These are phyloP conservation scores for Kluyveromyces starmeri DNA, from an alignment of 805 yeast genomes.

Conservation along the genomic window DNA sequence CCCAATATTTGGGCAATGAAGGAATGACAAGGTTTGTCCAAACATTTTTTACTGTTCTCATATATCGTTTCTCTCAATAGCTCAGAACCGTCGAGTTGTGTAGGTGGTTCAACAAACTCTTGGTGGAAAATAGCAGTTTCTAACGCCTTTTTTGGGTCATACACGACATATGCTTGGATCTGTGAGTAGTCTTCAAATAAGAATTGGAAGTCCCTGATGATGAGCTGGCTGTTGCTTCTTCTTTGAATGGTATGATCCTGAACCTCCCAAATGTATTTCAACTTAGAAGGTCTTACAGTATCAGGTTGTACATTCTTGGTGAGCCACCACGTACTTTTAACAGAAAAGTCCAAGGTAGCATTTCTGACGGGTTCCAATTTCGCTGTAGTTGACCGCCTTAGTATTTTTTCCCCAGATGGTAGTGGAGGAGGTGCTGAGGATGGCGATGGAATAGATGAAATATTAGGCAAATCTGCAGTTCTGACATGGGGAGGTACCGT, in stretches of 20 bases:
- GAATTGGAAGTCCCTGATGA: slow-evolving; percentile 58
- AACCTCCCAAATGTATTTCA: slow-evolving; percentile 43
- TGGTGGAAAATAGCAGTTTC: slow-evolving; percentile 35
- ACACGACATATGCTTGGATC: slow-evolving; percentile 48
- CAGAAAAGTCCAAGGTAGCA: slow-evolving; percentile 22
- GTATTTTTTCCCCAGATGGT: slow-evolving; percentile 3
- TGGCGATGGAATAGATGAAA: slow-evolving; percentile 1
- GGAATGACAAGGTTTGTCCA: not conserved
- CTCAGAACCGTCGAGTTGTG: not conserved
- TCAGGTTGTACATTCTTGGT: slow-evolving; percentile 46
- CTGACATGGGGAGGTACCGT: not conserved
- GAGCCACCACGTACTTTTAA: slow-evolving; percentile 58
- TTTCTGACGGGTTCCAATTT: slow-evolving; percentile 8
- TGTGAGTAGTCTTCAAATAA: slow-evolving; percentile 68
- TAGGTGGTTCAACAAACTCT: slow-evolving; percentile 11
- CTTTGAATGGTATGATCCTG: slow-evolving; percentile 49
- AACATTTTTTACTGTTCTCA: slow-evolving; percentile 16
- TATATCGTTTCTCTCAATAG: not conserved
- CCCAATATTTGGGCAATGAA: slow-evolving; percentile 3
- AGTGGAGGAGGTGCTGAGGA: slow-evolving; percentile 12
- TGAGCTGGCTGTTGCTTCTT: slow-evolving; percentile 42
- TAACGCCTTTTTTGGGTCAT: slow-evolving; percentile 45
- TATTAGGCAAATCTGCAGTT: slow-evolving; percentile 4
- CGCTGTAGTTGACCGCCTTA: slow-evolving; percentile 11
- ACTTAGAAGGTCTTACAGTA: slow-evolving; percentile 10